Percentiles rank a stretch among this genome's conserved stretches.
These are phyloP conservation scores for Corniculantispora saksenae DNA, from an alignment of 2,329 filamentous ascomycete species.

Conservation along the genomic window DNA sequence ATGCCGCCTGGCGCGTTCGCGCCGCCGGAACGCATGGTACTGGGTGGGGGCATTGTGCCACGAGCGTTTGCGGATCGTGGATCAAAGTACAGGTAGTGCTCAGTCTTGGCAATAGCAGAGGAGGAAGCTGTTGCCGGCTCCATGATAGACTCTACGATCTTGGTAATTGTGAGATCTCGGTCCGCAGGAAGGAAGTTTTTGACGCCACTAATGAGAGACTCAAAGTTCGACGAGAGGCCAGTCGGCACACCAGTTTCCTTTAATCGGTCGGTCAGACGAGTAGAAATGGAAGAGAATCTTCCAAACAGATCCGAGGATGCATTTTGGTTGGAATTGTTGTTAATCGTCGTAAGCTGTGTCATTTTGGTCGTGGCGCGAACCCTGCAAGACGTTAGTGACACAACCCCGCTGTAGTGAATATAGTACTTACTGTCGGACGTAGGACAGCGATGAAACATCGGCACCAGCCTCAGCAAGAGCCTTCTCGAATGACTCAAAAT, in stretches of 20 bases:
- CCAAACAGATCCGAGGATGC: conserved; percentile 80
- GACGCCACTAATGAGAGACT: conserved; percentile 90
- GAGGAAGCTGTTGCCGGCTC: conserved; percentile 87
- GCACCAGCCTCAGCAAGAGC: conserved; percentile 74
- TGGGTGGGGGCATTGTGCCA: conserved; percentile 84
- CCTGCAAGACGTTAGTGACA: conserved; percentile 43
- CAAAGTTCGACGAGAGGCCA: conserved; percentile 75
- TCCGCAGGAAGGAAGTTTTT: conserved; percentile 98
- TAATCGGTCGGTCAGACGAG: conserved; percentile 87
- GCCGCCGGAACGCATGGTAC: conserved; percentile 52
- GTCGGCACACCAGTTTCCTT: conserved; percentile 83
- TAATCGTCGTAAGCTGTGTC: conserved; percentile 94
- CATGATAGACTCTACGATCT: conserved; percentile 98
- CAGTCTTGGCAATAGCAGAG: conserved; percentile 92
- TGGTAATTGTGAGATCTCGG: conserved; percentile 92
- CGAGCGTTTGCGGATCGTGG: conserved; percentile 89
- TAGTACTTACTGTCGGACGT: conserved; percentile 74
- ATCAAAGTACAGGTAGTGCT: conserved; percentile 96
- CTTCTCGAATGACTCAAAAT: conserved; percentile 85
- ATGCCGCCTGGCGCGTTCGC: conserved; percentile 49
- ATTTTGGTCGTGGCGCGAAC: conserved; percentile 94
- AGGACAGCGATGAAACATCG: conserved; percentile 76
- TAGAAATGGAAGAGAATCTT: conserved; percentile 88
- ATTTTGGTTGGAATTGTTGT: conserved; percentile 67
- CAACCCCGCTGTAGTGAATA: background rate